phyloP scores from a whole-genome alignment of 2,329 filamentous ascomycete species.

The Neofusicoccum parvum region DNA sequence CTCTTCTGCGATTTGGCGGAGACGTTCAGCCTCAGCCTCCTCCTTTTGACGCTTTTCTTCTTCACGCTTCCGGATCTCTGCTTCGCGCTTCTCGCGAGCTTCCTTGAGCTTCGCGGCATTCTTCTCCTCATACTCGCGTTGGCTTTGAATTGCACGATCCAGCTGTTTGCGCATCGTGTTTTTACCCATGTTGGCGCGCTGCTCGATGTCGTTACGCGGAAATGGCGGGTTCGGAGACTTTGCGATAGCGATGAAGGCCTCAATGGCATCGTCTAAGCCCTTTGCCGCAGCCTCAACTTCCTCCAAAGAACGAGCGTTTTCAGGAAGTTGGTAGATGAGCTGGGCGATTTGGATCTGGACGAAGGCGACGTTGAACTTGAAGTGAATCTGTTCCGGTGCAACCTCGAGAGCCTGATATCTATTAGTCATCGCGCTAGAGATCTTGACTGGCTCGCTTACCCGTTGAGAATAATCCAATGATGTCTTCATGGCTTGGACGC shows the following conservation, averaged over 20 bases:
- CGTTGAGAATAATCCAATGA: slow-evolving; percentile 65
- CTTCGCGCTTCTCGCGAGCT: slow-evolving; percentile 77
- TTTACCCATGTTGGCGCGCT: slow-evolving; percentile 94
- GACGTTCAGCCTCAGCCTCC: slow-evolving; percentile 71
- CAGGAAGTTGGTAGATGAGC: slow-evolving; percentile 72
- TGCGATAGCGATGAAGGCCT: slow-evolving; percentile 62
- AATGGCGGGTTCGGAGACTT: slow-evolving; percentile 74
- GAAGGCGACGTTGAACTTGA: slow-evolving; percentile 97
- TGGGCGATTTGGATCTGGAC: slow-evolving; percentile 93
- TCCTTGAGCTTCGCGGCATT: slow-evolving; percentile 86
- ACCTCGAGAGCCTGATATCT: slow-evolving; percentile 67
- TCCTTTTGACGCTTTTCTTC: slow-evolving; percentile 70
- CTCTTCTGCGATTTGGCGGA: slow-evolving; percentile 83
- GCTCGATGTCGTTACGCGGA: slow-evolving; percentile 85
- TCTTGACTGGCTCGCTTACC: slow-evolving; percentile 46
- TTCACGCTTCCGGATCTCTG: slow-evolving; percentile 75
- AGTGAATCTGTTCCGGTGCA: slow-evolving; percentile 81
- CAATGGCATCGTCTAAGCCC: slow-evolving; percentile 85
- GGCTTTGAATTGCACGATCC: slow-evolving; percentile 78
- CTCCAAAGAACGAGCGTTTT: slow-evolving; percentile 73
- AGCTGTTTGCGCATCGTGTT: slow-evolving; percentile 94
- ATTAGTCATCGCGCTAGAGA: slow-evolving; percentile 27
- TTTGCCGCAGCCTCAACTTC: slow-evolving; percentile 80
- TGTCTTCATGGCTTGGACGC: slow-evolving; percentile 62
- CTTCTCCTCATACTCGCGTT: slow-evolving; percentile 89